A percentile compares a stretch with the other conserved stretches of the same genome.
Conservation (phyloP, 257 asterid species). For the Capsicum pubescens region DNA sequence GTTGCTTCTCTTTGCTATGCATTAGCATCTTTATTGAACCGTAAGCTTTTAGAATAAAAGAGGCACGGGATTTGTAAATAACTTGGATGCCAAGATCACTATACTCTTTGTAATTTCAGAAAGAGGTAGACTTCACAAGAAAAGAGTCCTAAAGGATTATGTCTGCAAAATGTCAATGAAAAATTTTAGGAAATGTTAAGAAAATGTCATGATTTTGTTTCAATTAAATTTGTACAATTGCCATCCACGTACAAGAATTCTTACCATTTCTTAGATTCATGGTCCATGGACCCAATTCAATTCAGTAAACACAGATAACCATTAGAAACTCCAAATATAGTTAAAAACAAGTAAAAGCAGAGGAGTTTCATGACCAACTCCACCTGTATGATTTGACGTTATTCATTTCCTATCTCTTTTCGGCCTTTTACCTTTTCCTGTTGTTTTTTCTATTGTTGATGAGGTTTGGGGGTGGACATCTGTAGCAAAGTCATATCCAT, state of each 20-base stretch:
- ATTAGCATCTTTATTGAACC: too few relatives aligned
- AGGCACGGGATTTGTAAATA: too few relatives aligned
- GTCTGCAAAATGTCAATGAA: too few relatives aligned
- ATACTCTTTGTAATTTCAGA: too few relatives aligned
- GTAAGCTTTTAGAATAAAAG: too few relatives aligned
- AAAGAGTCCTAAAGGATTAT: too few relatives aligned
- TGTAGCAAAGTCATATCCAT: background rate
- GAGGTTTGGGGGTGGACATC: background rate
- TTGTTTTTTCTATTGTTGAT: background rate
- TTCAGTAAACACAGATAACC: background rate
- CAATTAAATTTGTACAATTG: background rate
- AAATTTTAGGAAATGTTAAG: background rate
- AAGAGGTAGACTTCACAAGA: too few relatives aligned
- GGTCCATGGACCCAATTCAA: too few relatives aligned
- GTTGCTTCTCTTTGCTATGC: too few relatives aligned
- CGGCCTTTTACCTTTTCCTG: background rate
- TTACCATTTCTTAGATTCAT: too few relatives aligned
- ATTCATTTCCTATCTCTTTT: too few relatives aligned
- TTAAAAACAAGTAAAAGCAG: background rate
- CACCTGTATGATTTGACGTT: background rate
- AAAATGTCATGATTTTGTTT: background rate
- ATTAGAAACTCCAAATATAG: background rate
- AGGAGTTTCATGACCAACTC: background rate
- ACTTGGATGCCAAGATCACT: too few relatives aligned
- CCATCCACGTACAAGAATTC: background rate